phyloP scores from a whole-genome alignment of 2,329 filamentous ascomycete species.

The Monilinia vaccinii-corymbosi region DNA sequence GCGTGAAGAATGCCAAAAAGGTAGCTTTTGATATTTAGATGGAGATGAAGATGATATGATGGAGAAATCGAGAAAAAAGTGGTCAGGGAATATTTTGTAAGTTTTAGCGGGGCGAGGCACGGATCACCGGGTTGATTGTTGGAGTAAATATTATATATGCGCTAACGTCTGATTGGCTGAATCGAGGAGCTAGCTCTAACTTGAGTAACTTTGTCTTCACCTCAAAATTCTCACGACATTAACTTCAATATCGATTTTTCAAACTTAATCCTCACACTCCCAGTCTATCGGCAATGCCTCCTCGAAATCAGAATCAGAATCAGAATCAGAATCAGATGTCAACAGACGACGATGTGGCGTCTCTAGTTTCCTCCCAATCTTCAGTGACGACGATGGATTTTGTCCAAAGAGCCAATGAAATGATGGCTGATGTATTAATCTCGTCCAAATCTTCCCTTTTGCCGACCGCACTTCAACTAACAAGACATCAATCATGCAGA shows the following conservation, averaged over 20 bases:
- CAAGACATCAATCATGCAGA: constrained; percentile 13
- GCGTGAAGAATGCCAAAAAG: background rate
- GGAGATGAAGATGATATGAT: background rate
- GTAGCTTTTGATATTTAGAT: background rate
- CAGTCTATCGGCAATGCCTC: background rate
- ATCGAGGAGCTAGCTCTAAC: background rate
- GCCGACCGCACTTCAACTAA: background rate
- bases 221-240: background rate
- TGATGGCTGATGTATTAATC: background rate
- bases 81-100: constrained; percentile 9
- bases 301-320: background rate
- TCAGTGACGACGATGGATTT: background rate
- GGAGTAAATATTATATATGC: background rate
- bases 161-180: constrained; percentile 1
- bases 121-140: too few relatives aligned
- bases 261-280: background rate
- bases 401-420: background rate
- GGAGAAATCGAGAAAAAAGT: constrained; percentile 8
- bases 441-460: background rate
- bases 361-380: background rate
- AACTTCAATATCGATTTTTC: background rate
- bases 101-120: constrained; percentile 2
- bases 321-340: background rate
- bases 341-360: background rate
- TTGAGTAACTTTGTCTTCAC: background rate